Evolutionary conservation across 371 early-diverging fungal species (phyloP).

Genomic region (Mortierella sp.): DNA sequence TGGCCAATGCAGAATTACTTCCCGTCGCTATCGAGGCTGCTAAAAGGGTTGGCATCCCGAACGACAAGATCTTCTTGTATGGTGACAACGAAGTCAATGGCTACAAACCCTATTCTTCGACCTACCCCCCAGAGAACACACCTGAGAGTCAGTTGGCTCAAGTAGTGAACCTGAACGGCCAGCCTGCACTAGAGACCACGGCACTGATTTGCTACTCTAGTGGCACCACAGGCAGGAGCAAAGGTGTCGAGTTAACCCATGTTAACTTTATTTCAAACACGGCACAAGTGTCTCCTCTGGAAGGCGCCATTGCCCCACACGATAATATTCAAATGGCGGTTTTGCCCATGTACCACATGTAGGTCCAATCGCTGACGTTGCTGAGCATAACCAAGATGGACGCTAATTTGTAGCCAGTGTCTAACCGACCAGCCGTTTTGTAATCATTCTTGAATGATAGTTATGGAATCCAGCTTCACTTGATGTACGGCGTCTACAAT

Average conservation of each 20-base stretch:
- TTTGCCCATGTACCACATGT: conserved; percentile 72
- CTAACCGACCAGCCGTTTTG: too few species aligned
- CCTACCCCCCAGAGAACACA: conserved; percentile 44
- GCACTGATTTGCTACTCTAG: conserved; percentile 86
- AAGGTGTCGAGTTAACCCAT: conserved; percentile 89
- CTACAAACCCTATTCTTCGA: conserved; percentile 36
- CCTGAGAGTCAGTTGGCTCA: conserved; percentile 39
- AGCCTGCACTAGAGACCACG: conserved; percentile 44
- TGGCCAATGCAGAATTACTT: conserved; percentile 61
- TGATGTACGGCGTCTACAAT: conserved; percentile 21
- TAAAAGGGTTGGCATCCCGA: conserved; percentile 61
- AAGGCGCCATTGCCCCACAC: conserved; percentile 13
- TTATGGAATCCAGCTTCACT: conserved; percentile 31
- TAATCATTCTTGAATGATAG: too few species aligned
- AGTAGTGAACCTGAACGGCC: conserved; percentile 38
- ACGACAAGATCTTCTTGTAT: conserved; percentile 64
- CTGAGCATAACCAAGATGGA: too few species aligned
- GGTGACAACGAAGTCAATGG: conserved; percentile 59
- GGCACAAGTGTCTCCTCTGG: conserved; percentile 61
- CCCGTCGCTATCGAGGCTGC: conserved; percentile 70
- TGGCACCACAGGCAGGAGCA: conserved; percentile 80
- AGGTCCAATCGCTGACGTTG: neutral
- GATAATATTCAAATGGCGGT: conserved; percentile 40
- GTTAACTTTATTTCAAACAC: conserved; percentile 80
- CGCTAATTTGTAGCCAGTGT: too few species aligned